Conservation (phyloP, 1,139 yeast species). For the Kazachstania sp. region DNA sequence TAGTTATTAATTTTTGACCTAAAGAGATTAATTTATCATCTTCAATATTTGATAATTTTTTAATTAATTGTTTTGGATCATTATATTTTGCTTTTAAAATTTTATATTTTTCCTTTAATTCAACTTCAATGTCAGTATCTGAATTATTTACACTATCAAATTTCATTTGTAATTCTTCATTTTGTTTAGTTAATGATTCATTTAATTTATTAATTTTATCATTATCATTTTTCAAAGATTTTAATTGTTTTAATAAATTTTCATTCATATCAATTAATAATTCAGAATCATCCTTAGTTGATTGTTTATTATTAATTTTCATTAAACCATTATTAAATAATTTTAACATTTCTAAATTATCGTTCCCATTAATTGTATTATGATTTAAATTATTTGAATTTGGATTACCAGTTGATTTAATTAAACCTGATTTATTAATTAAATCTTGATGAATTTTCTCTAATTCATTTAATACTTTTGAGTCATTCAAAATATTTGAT, state of each 20-base stretch:
- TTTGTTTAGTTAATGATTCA: conserved; percentile 36
- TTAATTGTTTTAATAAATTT: conserved; percentile 42
- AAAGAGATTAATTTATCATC: background rate
- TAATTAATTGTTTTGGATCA: background rate
- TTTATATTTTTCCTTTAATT: background rate
- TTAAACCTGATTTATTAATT: conserved; percentile 4
- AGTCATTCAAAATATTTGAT: background rate
- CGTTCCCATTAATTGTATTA: background rate
- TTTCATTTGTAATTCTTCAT: conserved; percentile 35
- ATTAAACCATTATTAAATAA: conserved; percentile 4
- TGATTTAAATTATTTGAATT: background rate
- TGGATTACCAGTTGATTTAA: background rate
- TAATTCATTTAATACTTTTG: conserved; percentile 4
- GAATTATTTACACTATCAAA: conserved; percentile 15
- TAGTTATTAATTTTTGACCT: background rate
- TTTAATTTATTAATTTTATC: conserved; percentile 42
- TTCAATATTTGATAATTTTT: background rate
- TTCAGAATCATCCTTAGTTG: conserved; percentile 45
- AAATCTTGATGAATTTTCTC: conserved; percentile 5
- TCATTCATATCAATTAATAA: conserved; percentile 82
- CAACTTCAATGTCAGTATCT: background rate
- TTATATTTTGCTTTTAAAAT: background rate
- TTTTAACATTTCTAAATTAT: conserved; percentile 1
- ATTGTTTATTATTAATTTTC: conserved; percentile 13
- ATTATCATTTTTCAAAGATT: conserved; percentile 58